Percentiles rank a stretch among this genome's conserved stretches.
Evolutionary conservation across 2,329 filamentous ascomycete genomes (phyloP).

Genomic region (Alternaria arborescens): DNA sequence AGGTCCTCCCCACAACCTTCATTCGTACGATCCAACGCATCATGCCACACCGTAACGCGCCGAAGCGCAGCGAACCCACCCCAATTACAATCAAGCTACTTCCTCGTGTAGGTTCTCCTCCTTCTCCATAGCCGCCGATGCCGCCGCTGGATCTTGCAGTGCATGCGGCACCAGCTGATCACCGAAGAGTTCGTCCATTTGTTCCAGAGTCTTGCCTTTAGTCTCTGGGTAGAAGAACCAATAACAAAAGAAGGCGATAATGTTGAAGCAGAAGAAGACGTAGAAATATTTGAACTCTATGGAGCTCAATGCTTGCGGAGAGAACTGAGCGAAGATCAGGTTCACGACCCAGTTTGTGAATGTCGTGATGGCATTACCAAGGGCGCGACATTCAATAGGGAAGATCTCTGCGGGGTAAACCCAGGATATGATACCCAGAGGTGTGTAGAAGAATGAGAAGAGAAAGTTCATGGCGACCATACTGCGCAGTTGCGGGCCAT

Average conservation of each 20-base stretch:
- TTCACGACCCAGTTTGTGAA: conserved; percentile 58
- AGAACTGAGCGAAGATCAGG: conserved; percentile 61
- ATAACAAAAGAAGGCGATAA: conserved; percentile 44
- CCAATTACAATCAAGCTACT: not conserved
- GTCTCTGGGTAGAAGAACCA: conserved; percentile 45
- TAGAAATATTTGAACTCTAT: conserved; percentile 60
- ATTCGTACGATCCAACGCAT: not conserved
- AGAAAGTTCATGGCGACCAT: conserved; percentile 60
- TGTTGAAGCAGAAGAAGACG: conserved; percentile 55
- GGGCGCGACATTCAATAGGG: conserved; percentile 54
- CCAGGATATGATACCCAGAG: conserved; percentile 58
- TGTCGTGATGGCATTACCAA: conserved; percentile 56
- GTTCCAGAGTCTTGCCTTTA: conserved; percentile 38
- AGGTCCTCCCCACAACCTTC: not conserved
- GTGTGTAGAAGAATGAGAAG: conserved; percentile 57
- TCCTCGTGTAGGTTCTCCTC: conserved; percentile 25
- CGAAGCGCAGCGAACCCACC: too few relatives aligned
- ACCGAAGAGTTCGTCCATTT: conserved; percentile 45
- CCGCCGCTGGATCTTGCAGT: conserved; percentile 44
- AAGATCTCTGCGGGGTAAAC: conserved; percentile 59
- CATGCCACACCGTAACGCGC: too few relatives aligned
- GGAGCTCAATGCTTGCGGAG: conserved; percentile 51
- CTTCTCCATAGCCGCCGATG: conserved; percentile 38
- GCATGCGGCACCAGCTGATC: conserved; percentile 50
- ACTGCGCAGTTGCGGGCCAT: conserved; percentile 50